These are phyloP conservation scores for Linaria vulgaris DNA, from an alignment of 257 asterid species.

Conservation along the genomic window DNA sequence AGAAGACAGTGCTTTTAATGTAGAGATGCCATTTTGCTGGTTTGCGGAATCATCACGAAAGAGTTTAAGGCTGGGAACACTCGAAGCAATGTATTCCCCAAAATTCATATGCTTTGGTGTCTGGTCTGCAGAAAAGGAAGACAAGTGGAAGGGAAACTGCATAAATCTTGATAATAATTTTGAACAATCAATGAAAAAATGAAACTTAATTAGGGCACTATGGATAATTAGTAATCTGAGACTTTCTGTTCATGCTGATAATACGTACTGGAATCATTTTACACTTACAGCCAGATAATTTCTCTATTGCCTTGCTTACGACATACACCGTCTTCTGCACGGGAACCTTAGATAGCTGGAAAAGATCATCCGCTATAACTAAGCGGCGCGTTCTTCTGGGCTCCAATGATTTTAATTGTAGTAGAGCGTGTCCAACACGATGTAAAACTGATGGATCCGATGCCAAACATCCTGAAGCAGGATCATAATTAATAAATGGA, in stretches of 20 bases:
- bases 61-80: constrained; percentile 67
- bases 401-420: constrained; percentile 59
- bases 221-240: constrained; percentile 17
- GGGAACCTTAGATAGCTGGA: constrained; percentile 83
- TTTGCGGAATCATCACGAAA: constrained; percentile 51
- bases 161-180: background rate
- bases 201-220: constrained; percentile 1
- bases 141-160: background rate
- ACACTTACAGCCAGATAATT: constrained; percentile 69
- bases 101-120: constrained; percentile 54
- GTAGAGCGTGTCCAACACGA: constrained; percentile 81
- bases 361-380: constrained; percentile 91
- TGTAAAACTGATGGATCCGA: constrained; percentile 79
- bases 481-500: constrained; percentile 6
- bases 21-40: constrained; percentile 58
- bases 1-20: constrained; percentile 67
- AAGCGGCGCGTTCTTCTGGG: constrained; percentile 68
- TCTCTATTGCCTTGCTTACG: constrained; percentile 63
- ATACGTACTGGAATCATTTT: constrained; percentile 15
- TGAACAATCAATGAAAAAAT: constrained; percentile 4
- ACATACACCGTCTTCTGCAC: constrained; percentile 62
- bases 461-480: constrained; percentile 76
- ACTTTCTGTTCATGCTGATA: constrained; percentile 5
- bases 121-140: constrained; percentile 55
- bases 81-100: constrained; percentile 71